Conservation (phyloP, 768 basidiomycete species). For the Tylopilus subfusipes region DNA sequence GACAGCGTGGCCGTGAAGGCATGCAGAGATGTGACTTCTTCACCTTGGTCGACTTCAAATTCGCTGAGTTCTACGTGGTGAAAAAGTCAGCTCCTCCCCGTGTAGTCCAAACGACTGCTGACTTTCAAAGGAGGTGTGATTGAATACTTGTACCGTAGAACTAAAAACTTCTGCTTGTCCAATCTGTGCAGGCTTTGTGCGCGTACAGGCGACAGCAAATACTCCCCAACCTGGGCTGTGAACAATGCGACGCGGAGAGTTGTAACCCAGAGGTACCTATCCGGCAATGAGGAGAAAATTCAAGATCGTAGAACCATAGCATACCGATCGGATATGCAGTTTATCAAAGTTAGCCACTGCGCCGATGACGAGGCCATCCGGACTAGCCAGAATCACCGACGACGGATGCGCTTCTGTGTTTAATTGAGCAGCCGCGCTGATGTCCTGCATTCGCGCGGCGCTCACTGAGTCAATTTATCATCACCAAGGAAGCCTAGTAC, state of each 20-base stretch:
- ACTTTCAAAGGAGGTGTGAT: conserved; percentile 65
- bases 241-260: conserved; percentile 66
- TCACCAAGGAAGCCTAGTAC: conserved; percentile 1
- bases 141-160: conserved; percentile 63
- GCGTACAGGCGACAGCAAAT: conserved; percentile 65
- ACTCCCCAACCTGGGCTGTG: conserved; percentile 51
- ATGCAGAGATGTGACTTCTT: conserved; percentile 60
- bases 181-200: conserved; percentile 50
- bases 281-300: not conserved
- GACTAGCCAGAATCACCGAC: conserved; percentile 57
- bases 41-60: conserved; percentile 38
- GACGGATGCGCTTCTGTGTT: conserved; percentile 46
- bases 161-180: conserved; percentile 45
- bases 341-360: conserved; percentile 65
- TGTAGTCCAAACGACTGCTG: conserved; percentile 24
- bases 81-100: conserved; percentile 1
- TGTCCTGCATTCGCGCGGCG: conserved; percentile 38
- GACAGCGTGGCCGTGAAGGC: conserved; percentile 28
- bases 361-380: conserved; percentile 60
- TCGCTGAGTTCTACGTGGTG: conserved; percentile 24
- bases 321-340: conserved; percentile 76
- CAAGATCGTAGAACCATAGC: conserved; percentile 11
- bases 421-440: conserved; percentile 49
- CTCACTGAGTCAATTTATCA: not conserved
- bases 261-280: conserved; percentile 68